Conservation (phyloP, 768 basidiomycete genomes). For the Lyophyllum semitale region DNA sequence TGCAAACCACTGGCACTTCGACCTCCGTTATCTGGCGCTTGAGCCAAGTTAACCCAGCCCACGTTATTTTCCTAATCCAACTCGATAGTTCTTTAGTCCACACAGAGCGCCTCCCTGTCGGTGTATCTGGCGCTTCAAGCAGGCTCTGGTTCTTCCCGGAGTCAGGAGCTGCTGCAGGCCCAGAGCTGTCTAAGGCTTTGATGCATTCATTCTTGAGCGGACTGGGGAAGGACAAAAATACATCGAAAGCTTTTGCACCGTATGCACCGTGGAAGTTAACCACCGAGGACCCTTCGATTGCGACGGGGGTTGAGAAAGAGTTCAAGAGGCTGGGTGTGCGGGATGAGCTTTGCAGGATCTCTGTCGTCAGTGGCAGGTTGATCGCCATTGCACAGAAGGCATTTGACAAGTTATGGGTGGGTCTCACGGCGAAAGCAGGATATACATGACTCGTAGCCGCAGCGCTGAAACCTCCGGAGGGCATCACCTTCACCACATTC, state of each 20-base stretch:
- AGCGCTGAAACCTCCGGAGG: slow-evolving; percentile 6
- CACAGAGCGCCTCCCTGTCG: neutral
- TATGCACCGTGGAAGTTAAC: slow-evolving; percentile 24
- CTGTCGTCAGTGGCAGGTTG: slow-evolving; percentile 8
- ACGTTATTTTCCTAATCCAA: neutral
- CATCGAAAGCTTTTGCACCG: neutral
- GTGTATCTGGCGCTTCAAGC: neutral
- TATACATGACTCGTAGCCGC: neutral
- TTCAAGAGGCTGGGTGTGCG: slow-evolving; percentile 28
- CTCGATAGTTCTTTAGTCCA: neutral
- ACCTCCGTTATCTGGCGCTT: neutral
- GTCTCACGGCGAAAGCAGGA: neutral
- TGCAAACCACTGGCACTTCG: neutral
- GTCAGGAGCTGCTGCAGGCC: neutral
- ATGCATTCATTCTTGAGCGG: neutral
- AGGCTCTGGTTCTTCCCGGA: neutral
- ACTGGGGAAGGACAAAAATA: no score
- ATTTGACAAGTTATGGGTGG: slow-evolving; percentile 6
- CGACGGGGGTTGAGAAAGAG: slow-evolving; percentile 25
- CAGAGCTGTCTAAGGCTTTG: neutral
- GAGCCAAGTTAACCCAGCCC: neutral
- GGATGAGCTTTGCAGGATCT: slow-evolving; percentile 26
- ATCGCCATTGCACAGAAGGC: neutral
- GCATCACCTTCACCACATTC: slow-evolving; percentile 1
- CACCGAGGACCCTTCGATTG: slow-evolving; percentile 24